phyloP scores from a whole-genome alignment of 345 rosid genomes.

The Euphorbia peplus region DNA sequence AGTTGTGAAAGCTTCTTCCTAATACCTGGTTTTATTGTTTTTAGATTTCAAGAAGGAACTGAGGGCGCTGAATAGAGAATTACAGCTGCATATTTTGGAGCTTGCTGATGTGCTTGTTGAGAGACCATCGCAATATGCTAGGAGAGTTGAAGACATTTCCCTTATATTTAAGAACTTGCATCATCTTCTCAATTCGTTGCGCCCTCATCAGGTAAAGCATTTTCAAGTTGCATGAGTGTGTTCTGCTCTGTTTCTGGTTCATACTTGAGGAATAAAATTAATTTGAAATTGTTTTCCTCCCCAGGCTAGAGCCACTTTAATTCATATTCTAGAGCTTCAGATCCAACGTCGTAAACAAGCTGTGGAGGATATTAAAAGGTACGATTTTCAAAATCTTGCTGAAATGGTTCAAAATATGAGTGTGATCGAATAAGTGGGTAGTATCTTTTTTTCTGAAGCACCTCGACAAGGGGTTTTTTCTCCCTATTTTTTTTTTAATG shows the following conservation, averaged over 20 bases:
- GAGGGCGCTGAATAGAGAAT: conserved; percentile 68
- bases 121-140: conserved; percentile 93
- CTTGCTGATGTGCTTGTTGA: conserved; percentile 95
- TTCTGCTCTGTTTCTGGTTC: background rate
- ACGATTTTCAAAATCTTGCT: conserved; percentile 9
- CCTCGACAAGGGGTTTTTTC: background rate
- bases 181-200: conserved; percentile 90
- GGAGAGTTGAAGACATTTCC: conserved; percentile 87
- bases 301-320: conserved; percentile 91
- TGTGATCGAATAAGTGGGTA: conserved; percentile 3
- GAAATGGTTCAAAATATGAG: background rate
- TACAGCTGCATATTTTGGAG: conserved; percentile 86
- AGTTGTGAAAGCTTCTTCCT: background rate
- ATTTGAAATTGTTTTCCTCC: background rate
- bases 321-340: conserved; percentile 87
- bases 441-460: background rate
- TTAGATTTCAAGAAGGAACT: conserved; percentile 87
- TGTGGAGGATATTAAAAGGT: conserved; percentile 92
- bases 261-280: conserved; percentile 6
- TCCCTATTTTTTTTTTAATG: too few species aligned
- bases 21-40: background rate
- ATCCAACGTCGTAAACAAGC: conserved; percentile 83
- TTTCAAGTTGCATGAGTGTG: background rate
- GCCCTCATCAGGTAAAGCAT: conserved; percentile 80
- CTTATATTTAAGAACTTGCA: conserved; percentile 90